Percentiles rank a stretch among this genome's conserved stretches.
phyloP scores from a whole-genome alignment of 768 basidiomycete species.

The Lactifluus echinatus region DNA sequence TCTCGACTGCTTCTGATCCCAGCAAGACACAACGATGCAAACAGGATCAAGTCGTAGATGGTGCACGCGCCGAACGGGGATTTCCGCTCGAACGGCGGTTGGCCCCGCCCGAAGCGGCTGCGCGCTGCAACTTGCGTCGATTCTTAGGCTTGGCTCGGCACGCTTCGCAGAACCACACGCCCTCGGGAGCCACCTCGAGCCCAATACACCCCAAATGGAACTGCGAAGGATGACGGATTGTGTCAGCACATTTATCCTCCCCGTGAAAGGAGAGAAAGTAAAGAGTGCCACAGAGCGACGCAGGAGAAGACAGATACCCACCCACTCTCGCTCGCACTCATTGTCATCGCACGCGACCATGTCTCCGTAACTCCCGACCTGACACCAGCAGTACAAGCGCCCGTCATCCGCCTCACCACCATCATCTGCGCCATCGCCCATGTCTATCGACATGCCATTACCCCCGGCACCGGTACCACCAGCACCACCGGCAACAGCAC shows the following conservation, averaged over 20 bases:
- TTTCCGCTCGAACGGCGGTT: conserved; percentile 17
- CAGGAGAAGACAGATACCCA: conserved; percentile 37
- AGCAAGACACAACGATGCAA: not conserved
- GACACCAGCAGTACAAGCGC: conserved; percentile 77
- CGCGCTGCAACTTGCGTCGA: conserved; percentile 38
- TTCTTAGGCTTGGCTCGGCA: conserved; percentile 51
- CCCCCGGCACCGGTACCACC: conserved; percentile 23
- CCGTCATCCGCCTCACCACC: conserved; percentile 53
- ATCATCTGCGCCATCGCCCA: conserved; percentile 36
- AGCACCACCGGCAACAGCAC: not conserved
- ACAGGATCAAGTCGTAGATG: conserved; percentile 7
- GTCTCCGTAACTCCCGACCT: conserved; percentile 78
- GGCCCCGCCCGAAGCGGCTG: conserved; percentile 38
- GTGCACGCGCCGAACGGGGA: conserved; percentile 16
- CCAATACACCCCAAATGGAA: conserved; percentile 77
- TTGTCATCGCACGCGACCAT: conserved; percentile 92
- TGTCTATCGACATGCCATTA: conserved; percentile 45
- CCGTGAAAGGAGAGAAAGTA: conserved; percentile 3
- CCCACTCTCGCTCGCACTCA: conserved; percentile 84
- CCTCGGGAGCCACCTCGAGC: conserved; percentile 55
- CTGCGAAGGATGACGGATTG: conserved; percentile 29
- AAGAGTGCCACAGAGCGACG: no score
- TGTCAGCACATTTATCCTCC: not conserved
- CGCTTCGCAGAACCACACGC: conserved; percentile 66
- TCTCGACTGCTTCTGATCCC: not conserved